Percentiles rank a stretch among this genome's conserved stretches.
Conservation (phyloP, 768 basidiomycete genomes). For the Tephrocybe sp. region DNA sequence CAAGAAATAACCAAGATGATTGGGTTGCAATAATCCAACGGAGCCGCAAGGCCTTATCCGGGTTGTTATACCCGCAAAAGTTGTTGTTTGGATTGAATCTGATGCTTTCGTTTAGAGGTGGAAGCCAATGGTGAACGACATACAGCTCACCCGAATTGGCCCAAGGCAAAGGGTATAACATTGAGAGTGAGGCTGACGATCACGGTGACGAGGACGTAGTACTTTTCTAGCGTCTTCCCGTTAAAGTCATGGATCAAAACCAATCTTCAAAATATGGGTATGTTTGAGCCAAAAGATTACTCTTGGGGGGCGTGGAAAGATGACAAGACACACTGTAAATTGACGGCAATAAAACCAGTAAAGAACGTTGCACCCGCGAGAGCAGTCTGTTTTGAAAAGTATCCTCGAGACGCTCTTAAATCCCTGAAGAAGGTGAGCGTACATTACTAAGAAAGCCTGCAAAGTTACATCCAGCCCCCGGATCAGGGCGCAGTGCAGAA, state of each 20-base stretch:
- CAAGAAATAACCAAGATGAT: conserved; percentile 23
- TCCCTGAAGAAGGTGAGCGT: background rate
- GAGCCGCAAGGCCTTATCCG: conserved; percentile 11
- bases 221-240: conserved; percentile 27
- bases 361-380: conserved; percentile 21
- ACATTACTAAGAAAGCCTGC: conserved; percentile 24
- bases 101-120: background rate
- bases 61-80: conserved; percentile 24
- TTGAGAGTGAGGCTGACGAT: conserved; percentile 17
- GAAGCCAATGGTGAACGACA: too few species aligned
- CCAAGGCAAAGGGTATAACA: conserved; percentile 20
- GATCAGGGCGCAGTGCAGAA: conserved; percentile 14
- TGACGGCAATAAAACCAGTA: conserved; percentile 25
- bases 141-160: conserved; percentile 22
- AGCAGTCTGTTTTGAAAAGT: background rate
- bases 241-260: conserved; percentile 24
- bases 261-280: too few species aligned
- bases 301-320: background rate
- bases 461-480: conserved; percentile 15
- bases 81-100: conserved; percentile 18
- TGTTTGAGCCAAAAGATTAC: background rate
- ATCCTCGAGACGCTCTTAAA: too few species aligned
- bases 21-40: conserved; percentile 26
- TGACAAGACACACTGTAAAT: conserved; percentile 19
- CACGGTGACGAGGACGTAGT: conserved; percentile 20